A percentile compares a stretch with the other conserved stretches of the same genome.
Evolutionary conservation across 768 basidiomycete species (phyloP).

Genomic region (Cyclocybe aegerita): DNA sequence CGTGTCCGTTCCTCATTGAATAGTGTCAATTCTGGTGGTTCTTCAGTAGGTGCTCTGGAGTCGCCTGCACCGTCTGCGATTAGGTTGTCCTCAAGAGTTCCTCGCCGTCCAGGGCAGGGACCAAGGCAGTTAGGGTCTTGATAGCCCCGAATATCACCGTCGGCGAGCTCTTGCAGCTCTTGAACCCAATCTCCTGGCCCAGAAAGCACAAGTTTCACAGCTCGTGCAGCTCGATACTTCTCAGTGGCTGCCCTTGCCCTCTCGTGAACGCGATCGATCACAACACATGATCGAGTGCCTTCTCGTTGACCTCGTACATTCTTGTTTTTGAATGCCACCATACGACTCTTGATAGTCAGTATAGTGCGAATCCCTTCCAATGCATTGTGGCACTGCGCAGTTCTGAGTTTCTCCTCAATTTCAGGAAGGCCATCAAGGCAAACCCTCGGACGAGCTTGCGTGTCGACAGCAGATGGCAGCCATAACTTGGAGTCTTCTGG

Average conservation of each 20-base stretch:
- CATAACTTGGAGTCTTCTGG: constrained; percentile 2
- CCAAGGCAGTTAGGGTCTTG: too few species aligned
- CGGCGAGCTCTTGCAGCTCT: too few species aligned
- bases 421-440: neutral
- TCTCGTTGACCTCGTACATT: constrained; percentile 3
- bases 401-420: constrained; percentile 7
- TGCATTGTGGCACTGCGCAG: constrained; percentile 8
- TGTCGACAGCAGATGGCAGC: constrained; percentile 5
- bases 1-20: too few species aligned
- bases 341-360: neutral
- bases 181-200: too few species aligned
- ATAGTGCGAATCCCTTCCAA: neutral
- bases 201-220: too few species aligned
- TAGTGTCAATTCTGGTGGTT: too few species aligned
- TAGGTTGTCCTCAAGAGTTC: too few species aligned
- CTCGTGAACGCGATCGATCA: neutral
- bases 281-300: neutral
- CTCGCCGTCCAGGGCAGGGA: too few species aligned
- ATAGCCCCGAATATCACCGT: too few species aligned
- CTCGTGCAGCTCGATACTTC: too few species aligned
- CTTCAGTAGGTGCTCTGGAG: too few species aligned
- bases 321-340: neutral
- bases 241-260: neutral
- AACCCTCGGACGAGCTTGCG: neutral
- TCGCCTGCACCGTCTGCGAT: too few species aligned